Evolutionary conservation across 169 alveolate genomes (phyloP).

Genomic region (Fabrea salina): DNA sequence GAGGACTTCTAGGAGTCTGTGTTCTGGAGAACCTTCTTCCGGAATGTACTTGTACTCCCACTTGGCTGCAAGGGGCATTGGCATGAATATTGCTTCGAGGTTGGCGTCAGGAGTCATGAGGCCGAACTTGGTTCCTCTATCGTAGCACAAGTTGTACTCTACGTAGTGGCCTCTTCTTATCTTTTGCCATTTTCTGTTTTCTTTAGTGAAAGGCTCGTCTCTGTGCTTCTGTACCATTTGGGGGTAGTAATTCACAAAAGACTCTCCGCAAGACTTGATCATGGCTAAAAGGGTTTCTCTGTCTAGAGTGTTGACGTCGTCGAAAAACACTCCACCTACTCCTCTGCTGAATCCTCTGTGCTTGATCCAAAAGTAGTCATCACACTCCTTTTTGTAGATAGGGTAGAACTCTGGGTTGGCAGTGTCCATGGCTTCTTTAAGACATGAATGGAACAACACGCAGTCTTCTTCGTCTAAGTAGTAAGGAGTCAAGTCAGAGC

Average conservation of each 20-base stretch:
- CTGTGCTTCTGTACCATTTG: constrained; percentile 65
- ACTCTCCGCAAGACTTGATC: constrained; percentile 11
- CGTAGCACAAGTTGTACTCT: constrained; percentile 80
- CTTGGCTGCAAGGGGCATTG: constrained; percentile 65
- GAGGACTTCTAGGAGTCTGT: constrained; percentile 41
- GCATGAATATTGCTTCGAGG: constrained; percentile 69
- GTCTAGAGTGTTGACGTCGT: constrained; percentile 63
- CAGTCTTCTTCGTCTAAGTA: constrained; percentile 80
- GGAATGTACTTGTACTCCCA: constrained; percentile 66
- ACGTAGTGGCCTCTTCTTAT: constrained; percentile 87
- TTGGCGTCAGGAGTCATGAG: constrained; percentile 67
- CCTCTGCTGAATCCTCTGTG: constrained; percentile 84
- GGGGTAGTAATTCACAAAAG: constrained; percentile 58
- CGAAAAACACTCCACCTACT: constrained; percentile 90
- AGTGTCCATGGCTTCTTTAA: constrained; percentile 71
- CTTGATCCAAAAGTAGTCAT: constrained; percentile 75
- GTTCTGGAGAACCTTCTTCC: constrained; percentile 58
- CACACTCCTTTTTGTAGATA: constrained; percentile 80
- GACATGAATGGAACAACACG: constrained; percentile 72
- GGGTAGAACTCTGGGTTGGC: constrained; percentile 63
- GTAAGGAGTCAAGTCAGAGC: constrained; percentile 87
- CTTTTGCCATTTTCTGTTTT: constrained; percentile 77
- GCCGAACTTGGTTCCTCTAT: constrained; percentile 89
- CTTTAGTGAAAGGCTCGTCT: constrained; percentile 66
- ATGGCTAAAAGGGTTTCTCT: constrained; percentile 5